A percentile compares a stretch with the other conserved stretches of the same genome.
Evolutionary conservation across 2,329 filamentous ascomycete genomes (phyloP).

Genomic region (Xylariaceae sp.): DNA sequence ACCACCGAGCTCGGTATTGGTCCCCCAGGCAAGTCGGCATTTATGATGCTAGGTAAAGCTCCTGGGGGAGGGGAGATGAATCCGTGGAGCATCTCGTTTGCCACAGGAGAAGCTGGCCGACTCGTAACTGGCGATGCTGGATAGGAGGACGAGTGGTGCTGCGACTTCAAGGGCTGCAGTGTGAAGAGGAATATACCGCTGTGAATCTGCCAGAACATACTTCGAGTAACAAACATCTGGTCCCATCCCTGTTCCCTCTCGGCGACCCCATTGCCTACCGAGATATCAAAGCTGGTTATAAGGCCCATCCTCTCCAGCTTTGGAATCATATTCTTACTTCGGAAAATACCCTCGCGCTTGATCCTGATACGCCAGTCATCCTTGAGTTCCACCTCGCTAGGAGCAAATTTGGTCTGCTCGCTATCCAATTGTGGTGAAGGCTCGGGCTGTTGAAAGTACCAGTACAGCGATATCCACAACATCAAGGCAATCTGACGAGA

Average conservation of each 20-base stretch:
- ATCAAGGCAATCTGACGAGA: conserved; percentile 95
- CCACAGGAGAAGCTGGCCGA: conserved; percentile 59
- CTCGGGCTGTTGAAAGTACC: conserved; percentile 92
- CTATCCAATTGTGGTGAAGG: conserved; percentile 71
- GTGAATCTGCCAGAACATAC: conserved; percentile 92
- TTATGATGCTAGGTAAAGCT: conserved; percentile 35
- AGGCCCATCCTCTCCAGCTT: conserved; percentile 95
- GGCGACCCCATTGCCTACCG: conserved; percentile 70
- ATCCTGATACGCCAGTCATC: conserved; percentile 89
- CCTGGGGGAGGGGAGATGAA: conserved; percentile 37
- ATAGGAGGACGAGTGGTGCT: conserved; percentile 51
- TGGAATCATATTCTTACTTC: conserved; percentile 80
- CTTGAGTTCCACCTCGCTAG: conserved; percentile 72
- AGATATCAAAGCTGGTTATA: conserved; percentile 76
- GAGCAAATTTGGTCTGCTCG: conserved; percentile 69
- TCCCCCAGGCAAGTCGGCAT: conserved; percentile 48
- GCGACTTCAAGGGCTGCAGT: conserved; percentile 63
- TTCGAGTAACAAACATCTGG: conserved; percentile 80
- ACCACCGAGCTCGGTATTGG: conserved; percentile 46
- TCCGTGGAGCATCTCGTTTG: conserved; percentile 40
- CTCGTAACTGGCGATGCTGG: conserved; percentile 61
- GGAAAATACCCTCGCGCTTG: conserved; percentile 85
- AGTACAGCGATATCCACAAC: conserved; percentile 92
- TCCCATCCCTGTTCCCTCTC: conserved; percentile 72
- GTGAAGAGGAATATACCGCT: conserved; percentile 88